Conservation (phyloP, 2,329 filamentous ascomycete species). For the Purpureocillium takamizusanense region DNA sequence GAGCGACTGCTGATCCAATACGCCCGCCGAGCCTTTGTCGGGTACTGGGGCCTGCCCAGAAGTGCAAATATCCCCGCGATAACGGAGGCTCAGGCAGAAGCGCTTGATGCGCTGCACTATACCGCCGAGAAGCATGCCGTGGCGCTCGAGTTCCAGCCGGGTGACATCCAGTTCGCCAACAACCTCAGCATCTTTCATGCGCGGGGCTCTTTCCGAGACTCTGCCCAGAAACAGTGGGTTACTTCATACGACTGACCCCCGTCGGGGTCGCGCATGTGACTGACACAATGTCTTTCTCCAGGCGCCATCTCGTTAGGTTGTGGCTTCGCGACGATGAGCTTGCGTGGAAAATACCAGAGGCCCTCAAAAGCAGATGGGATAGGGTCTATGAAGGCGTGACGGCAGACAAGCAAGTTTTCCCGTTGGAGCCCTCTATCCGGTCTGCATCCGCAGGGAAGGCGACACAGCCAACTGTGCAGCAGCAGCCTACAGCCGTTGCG, state of each 20-base stretch:
- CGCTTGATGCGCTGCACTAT: conserved; percentile 41
- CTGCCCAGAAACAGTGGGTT: conserved; percentile 32
- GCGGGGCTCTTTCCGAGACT: conserved; percentile 38
- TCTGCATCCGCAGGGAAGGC: too few relatives aligned
- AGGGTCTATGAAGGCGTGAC: conserved; percentile 43
- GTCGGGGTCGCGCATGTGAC: too few relatives aligned
- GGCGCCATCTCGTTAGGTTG: conserved; percentile 38
- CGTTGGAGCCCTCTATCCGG: conserved; percentile 35
- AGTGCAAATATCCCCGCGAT: conserved; percentile 45
- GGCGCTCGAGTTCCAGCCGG: conserved; percentile 35
- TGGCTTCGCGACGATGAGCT: conserved; percentile 41
- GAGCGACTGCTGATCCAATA: conserved; percentile 53
- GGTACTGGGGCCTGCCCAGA: conserved; percentile 46
- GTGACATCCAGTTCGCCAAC: conserved; percentile 47
- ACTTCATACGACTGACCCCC: too few relatives aligned
- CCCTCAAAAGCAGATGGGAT: conserved; percentile 38
- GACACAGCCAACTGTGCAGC: too few relatives aligned
- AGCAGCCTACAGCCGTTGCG: too few relatives aligned
- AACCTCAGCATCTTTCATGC: conserved; percentile 46
- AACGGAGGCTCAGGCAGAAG: conserved; percentile 42
- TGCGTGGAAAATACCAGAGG: conserved; percentile 37
- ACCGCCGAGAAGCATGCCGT: conserved; percentile 35
- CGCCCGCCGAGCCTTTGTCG: conserved; percentile 47
- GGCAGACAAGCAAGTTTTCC: conserved; percentile 44
- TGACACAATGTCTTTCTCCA: not conserved